Base-by-base conservation (phyloP, 176 grass and related monocot genomes). In the Oryza brachyantha region DNA sequence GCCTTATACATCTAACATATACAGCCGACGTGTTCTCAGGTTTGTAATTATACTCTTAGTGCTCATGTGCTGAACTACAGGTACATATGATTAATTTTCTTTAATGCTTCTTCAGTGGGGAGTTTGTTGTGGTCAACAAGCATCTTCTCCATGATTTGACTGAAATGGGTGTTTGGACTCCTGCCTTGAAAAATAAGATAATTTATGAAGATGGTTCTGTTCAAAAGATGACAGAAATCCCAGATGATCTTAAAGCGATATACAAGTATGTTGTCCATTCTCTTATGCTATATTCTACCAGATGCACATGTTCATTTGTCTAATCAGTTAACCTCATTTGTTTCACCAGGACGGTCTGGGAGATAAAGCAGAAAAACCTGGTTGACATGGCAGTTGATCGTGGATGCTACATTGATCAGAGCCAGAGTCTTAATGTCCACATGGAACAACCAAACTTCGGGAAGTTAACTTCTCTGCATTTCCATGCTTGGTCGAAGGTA, bases 401-500 rank as follows among this genome's bases (percentile, higher is more conserved):
- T 70, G 96, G 96, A 43, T 99, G 92, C 68, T 99, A 91, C 25
- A 99, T 99, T 62, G 96, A 99, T 76, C 96, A 99, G 68, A 99
- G 96, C 61, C 96, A 99, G 74, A 99, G 96, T 68, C 90, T 99
- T 54, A 99, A 96, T 79, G 91, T 99, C 11, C 96, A 99, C 84
- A 99, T 99, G 92, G 96, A 99, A 54, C 96, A 99, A 70, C 39
- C 96, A 61, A 99, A 93, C 79, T 99, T 91, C 79, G 96, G 90
- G 64, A 99, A 99, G 68, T 80, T 99, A 65, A 99, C 96, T 42
- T 99, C 96, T 0, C 65, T 99, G 70, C 96, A 99, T 59, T 99
- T 99, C 66, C 91, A 99, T 77, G 92, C 92, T 69, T 99, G 96
- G 96, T 99, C 96, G 10, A 99, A 96, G 92, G 96, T 99, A 74